Evolutionary conservation across 345 rosid species (phyloP), one percentile per base, ranked within the genome.

Genomic region (Capsella bursapastoris): DNA sequence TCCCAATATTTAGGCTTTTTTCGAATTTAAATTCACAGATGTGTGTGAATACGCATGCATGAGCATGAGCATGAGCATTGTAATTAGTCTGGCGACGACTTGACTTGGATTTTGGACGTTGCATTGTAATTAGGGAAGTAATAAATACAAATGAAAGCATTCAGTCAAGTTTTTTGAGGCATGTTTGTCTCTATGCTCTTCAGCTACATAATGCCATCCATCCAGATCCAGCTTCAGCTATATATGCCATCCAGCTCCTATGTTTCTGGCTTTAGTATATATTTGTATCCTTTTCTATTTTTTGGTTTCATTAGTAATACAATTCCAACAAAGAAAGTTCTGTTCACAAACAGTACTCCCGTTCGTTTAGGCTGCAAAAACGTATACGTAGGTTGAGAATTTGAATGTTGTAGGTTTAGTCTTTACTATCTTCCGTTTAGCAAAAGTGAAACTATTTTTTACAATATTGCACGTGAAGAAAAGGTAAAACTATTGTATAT

Each of bases 91-190:
- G 64, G 73, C 8, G 7, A 51, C 5, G 57, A 48, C 57, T 45
- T 16, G 57, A 48, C 57, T 45, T 16, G 8, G 8, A 32, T 10
- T 10, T 14, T 18, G 14, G 48, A 22, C 25, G 25, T 64, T 43
- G 56, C 71, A 64, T 64, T 55, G 71, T 73, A 73, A 66, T 74
- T 74, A 74, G 78, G 72, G 58, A 74, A 58, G 67, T 74, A 74
- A 57, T 38, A 58, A 66, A 66, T 74, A 51, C 37, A 34, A 43
- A 60, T 45, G 34, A 66, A 65, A 47, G 58, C 59, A 57, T 57
- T 15, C 58, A 15, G 60, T 56, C 65, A 65, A 66, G 25, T 65
- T 74, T 57, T 66, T 22, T 1, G 67, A 66, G 44, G 78, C 78
- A 74, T 74, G 67, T 66, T 49, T 74, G 78, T 74, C 78, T 58